Conservation (phyloP, 495 filamentous ascomycete genomes). For the Talaromyces borbonicus region DNA sequence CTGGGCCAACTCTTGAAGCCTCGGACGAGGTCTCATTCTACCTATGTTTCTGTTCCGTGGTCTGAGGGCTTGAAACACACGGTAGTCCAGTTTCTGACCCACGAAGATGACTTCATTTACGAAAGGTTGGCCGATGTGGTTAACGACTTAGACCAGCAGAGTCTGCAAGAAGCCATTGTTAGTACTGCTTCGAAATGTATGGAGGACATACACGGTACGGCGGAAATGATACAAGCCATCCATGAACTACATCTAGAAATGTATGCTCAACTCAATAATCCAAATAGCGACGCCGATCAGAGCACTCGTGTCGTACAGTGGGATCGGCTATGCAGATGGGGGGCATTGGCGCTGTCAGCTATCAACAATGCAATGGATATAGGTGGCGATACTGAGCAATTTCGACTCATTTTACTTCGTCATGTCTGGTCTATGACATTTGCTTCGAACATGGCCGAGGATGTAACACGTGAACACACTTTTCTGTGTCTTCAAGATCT, state of each 20-base stretch:
- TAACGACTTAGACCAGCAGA: constrained; percentile 20
- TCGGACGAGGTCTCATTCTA: constrained; percentile 34
- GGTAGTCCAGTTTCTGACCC: constrained; percentile 56
- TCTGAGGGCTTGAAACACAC: constrained; percentile 59
- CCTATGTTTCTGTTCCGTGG: constrained; percentile 61
- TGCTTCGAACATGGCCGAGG: constrained; percentile 57
- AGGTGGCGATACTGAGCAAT: constrained; percentile 14
- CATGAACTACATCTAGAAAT: constrained; percentile 88
- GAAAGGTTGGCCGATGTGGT: constrained; percentile 38
- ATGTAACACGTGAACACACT: constrained; percentile 63
- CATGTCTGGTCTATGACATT: constrained; percentile 84
- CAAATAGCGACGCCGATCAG: constrained; percentile 56
- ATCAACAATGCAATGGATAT: constrained; percentile 40
- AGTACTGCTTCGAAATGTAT: constrained; percentile 20
- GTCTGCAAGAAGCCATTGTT: constrained; percentile 18
- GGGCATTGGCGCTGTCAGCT: constrained; percentile 54
- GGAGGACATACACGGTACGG: constrained; percentile 15
- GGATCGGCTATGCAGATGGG: constrained; percentile 68
- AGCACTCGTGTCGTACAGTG: constrained; percentile 49
- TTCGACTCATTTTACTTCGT: constrained; percentile 34
- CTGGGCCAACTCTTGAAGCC: constrained; percentile 46
- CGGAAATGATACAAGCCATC: constrained; percentile 61
- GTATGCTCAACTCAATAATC: constrained; percentile 65
- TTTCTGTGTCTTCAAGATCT: constrained; percentile 72
- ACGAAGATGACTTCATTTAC: constrained; percentile 60